Evolutionary conservation across 2,329 filamentous ascomycete species (phyloP), one percentile per base, ranked within the genome.

Genomic region (Claviceps citrina): DNA sequence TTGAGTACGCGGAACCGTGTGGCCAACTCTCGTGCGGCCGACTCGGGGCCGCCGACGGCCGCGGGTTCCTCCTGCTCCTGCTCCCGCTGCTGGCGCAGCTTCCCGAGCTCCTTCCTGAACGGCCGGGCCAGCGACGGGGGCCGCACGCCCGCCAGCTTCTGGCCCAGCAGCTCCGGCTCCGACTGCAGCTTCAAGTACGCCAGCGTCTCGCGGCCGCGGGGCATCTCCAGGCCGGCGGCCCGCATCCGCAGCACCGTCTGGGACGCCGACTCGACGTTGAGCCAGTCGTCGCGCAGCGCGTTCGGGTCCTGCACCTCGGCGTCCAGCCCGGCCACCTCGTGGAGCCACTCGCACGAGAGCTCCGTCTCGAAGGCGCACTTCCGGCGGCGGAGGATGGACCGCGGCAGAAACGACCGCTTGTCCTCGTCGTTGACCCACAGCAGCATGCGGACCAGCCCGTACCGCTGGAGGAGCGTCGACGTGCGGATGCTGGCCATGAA

Each of bases 371-470:
- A 54, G 4, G 72, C 66, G 18, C 66, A 55, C 34, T 76, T 77
- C 31, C 60, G 67, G n/a, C 79, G 71, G 1, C 63, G 57, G 26
- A 64, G 57, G 3, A 81, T 53, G 2, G 63, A 61, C 39, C 71
- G 71, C 0, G 87, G 81, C 7, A 94, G 43, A 1, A 84, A 48
- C 1, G 56, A 45, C 6, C 58, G 51, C 46, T 75, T 75, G 41
- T 84, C 79, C 0, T 71, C 63, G 32, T 78, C 65, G 1, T 72
- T 68, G 3, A 78, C 52, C 78, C 86, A 87, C 30, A 87, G 54
- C 1, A 96, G 67, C 65, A 89, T 79, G 36, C 86, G 76, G 3
- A 93, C 78, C 15, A 78, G 70, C 3, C 89, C 89, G 54, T 85
- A 87, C 22, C 67, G 65, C 49, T 94, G 81, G 49, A 93, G 73